Conservation (phyloP, 177 flowering plant genomes). For the Vitis hybrid region DNA sequence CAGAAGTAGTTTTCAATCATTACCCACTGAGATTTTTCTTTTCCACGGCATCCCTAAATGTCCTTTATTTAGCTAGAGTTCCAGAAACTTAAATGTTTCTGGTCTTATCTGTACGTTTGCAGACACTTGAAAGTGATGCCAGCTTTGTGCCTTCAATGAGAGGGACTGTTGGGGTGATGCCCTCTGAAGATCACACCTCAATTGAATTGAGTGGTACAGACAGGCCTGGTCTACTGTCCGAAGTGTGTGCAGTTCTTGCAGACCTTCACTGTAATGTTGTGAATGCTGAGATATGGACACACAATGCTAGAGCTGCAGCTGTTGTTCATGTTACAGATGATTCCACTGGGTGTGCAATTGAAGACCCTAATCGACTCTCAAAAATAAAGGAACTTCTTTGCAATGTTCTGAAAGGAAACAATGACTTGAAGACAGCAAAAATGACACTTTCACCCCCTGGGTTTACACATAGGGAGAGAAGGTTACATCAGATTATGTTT, state of each 20-base stretch:
- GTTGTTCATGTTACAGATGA: conserved; percentile 45
- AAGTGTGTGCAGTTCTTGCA: conserved; percentile 50
- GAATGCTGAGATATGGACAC: conserved; percentile 53
- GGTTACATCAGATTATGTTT: conserved; percentile 55
- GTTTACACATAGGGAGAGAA: conserved; percentile 30
- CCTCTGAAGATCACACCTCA: conserved; percentile 36
- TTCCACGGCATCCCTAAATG: neutral
- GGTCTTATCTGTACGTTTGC: conserved; percentile 5
- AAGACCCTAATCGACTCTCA: conserved; percentile 33
- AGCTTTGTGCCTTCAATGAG: conserved; percentile 25
- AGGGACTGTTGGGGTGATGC: conserved; percentile 42
- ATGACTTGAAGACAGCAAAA: conserved; percentile 30
- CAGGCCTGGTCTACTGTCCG: conserved; percentile 52
- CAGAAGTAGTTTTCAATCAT: too few relatives aligned
- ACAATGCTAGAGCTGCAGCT: conserved; percentile 51
- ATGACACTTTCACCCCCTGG: conserved; percentile 31
- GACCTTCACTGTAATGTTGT: conserved; percentile 49
- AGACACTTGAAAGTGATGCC: conserved; percentile 42
- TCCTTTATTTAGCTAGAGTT: neutral
- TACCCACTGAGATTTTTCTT: neutral
- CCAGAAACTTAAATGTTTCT: neutral
- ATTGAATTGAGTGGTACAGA: conserved; percentile 45
- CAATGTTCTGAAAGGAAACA: conserved; percentile 38
- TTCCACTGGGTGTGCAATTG: conserved; percentile 34
- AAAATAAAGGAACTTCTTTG: conserved; percentile 37